These are phyloP conservation scores for Ophiocordyceps sinensis DNA, from an alignment of 2,329 filamentous ascomycete species.

Conservation along the genomic window DNA sequence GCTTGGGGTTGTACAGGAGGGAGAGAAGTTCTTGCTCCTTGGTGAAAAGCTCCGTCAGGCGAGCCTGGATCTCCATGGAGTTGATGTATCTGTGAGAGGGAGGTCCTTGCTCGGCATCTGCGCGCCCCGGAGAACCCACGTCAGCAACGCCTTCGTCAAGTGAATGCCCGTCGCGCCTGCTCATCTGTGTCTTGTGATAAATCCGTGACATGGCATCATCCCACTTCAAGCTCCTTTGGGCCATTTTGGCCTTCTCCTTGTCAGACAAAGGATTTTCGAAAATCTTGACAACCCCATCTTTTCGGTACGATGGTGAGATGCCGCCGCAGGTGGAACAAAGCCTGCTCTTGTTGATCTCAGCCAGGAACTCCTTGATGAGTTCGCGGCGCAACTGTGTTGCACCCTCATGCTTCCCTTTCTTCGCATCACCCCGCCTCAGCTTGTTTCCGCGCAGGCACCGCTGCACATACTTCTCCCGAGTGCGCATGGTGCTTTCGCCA, in stretches of 20 bases:
- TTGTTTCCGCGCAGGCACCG: constrained; percentile 50
- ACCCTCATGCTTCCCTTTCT: constrained; percentile 66
- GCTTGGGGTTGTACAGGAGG: constrained; percentile 71
- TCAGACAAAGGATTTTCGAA: constrained; percentile 67
- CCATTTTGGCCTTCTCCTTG: constrained; percentile 69
- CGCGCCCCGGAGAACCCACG: constrained; percentile 34
- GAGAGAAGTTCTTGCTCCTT: constrained; percentile 74
- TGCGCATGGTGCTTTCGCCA: constrained; percentile 37
- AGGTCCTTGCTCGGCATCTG: constrained; percentile 29
- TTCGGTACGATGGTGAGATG: constrained; percentile 71
- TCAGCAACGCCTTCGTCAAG: constrained; percentile 59
- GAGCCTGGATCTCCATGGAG: constrained; percentile 68
- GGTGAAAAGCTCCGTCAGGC: constrained; percentile 66
- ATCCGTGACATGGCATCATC: constrained; percentile 50
- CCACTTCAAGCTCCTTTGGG: constrained; percentile 49
- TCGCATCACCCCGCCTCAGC: constrained; percentile 30
- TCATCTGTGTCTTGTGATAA: constrained; percentile 20
- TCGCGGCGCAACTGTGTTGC: constrained; percentile 61
- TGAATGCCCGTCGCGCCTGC: constrained; percentile 25
- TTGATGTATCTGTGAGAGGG: constrained; percentile 59
- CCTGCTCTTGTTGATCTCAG: constrained; percentile 52
- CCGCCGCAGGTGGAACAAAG: constrained; percentile 54
- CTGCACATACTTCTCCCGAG: constrained; percentile 55
- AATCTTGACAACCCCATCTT: constrained; percentile 84
- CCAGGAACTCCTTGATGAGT: constrained; percentile 70